Conservation (phyloP, 441 rosid species). For the Adansonia grandidieri region DNA sequence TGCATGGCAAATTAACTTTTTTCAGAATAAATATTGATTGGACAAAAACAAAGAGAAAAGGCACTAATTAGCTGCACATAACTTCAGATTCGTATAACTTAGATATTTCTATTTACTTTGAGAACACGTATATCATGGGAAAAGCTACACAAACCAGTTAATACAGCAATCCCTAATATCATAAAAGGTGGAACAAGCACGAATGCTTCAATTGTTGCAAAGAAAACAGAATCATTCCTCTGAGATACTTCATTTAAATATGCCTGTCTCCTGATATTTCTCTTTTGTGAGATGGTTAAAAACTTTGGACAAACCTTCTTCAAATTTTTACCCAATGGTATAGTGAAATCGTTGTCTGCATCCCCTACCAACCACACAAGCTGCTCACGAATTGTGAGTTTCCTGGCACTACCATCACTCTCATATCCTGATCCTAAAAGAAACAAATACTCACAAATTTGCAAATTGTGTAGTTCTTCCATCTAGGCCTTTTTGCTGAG, state of each 20-base stretch:
- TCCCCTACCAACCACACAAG: constrained; percentile 62
- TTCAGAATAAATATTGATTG: background rate
- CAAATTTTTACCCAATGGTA: constrained; percentile 73
- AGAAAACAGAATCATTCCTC: constrained; percentile 89
- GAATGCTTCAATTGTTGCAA: constrained; percentile 78
- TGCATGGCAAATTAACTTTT: background rate
- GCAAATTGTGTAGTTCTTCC: background rate
- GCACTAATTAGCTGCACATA: too few species aligned
- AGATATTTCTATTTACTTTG: constrained; percentile 19
- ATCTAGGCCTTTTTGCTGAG: constrained; percentile 25
- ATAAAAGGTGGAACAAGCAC: constrained; percentile 80
- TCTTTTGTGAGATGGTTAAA: constrained; percentile 83
- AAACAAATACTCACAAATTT: background rate
- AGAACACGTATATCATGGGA: constrained; percentile 48
- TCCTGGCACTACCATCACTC: constrained; percentile 49
- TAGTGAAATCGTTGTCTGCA: constrained; percentile 69
- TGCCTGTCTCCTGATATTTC: constrained; percentile 85
- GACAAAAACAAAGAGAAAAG: too few species aligned
- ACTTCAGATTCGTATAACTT: too few species aligned
- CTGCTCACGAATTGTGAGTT: constrained; percentile 63
- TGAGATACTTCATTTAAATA: constrained; percentile 78
- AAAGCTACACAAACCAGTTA: constrained; percentile 88
- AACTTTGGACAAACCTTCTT: constrained; percentile 81
- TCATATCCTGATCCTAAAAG: constrained; percentile 46
- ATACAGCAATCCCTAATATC: constrained; percentile 72